A percentile compares a stretch with the other conserved stretches of the same genome.
phyloP scores from a whole-genome alignment of 2,329 filamentous ascomycete genomes.

The Colletotrichum simmondsii region DNA sequence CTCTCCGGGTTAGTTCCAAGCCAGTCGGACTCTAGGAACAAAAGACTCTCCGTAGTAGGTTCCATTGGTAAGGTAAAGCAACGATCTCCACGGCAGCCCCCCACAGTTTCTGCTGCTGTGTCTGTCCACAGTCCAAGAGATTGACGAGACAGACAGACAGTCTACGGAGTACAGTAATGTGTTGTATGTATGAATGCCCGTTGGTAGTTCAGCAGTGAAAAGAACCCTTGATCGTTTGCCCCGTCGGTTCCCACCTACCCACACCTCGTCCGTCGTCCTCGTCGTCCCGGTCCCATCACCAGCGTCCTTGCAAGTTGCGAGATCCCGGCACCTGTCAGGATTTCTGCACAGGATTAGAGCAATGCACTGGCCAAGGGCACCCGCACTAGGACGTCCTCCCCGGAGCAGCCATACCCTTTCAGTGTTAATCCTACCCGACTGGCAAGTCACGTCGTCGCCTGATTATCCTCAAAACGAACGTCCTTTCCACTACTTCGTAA shows the following conservation, averaged over 20 bases:
- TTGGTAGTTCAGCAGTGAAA: not conserved
- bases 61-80: not conserved
- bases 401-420: slow-evolving; percentile 32
- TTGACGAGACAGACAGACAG: not conserved
- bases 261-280: not conserved
- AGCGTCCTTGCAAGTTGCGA: not conserved
- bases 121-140: no score
- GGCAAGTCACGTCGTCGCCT: slow-evolving; percentile 17
- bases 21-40: not conserved
- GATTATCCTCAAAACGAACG: slow-evolving; percentile 30
- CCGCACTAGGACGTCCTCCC: slow-evolving; percentile 26
- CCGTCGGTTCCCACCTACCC: not conserved
- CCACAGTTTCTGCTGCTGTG: not conserved
- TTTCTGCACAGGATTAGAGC: not conserved
- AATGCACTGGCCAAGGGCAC: slow-evolving; percentile 29
- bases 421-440: slow-evolving; percentile 27
- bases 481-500: not conserved
- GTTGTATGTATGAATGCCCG: not conserved
- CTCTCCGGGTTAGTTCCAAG: not conserved
- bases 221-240: not conserved
- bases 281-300: slow-evolving; percentile 12
- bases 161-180: no score
- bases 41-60: not conserved
- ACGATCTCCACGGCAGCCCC: not conserved
- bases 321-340: slow-evolving; percentile 32